Conservation (phyloP, 1,284 basidiomycete species). For the Puccinia hordei region DNA sequence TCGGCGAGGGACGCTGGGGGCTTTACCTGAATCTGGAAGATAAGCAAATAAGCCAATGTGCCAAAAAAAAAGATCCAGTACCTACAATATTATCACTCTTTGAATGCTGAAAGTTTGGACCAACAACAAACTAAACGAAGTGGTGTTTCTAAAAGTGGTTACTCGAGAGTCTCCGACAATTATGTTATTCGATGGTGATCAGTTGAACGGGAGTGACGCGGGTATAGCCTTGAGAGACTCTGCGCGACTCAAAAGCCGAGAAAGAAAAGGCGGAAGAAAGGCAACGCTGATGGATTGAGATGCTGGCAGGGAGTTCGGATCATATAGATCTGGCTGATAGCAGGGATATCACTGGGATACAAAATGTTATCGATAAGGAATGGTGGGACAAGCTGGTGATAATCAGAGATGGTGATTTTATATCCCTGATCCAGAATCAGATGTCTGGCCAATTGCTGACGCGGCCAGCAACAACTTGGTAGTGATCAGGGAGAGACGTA, state of each 20-base stretch:
- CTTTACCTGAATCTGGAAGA: slow-evolving; percentile 23
- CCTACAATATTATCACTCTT: slow-evolving; percentile 8
- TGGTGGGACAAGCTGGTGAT: neutral
- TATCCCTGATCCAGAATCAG: slow-evolving; percentile 11
- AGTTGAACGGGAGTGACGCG: slow-evolving; percentile 20
- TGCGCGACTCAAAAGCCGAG: neutral
- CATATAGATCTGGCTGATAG: neutral
- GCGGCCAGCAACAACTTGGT: neutral
- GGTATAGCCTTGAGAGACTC: slow-evolving; percentile 7
- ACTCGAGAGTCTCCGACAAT: neutral
- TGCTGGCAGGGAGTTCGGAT: neutral
- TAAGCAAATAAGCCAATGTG: slow-evolving; percentile 20
- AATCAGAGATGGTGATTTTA: slow-evolving; percentile 5
- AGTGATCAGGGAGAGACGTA: neutral
- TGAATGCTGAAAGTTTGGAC: neutral
- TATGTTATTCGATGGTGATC: slow-evolving; percentile 8
- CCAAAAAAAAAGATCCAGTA: neutral
- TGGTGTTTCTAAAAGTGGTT: neutral
- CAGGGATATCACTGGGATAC: slow-evolving; percentile 15
- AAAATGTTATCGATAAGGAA: neutral
- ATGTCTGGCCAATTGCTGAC: slow-evolving; percentile 8
- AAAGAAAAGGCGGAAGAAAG: neutral
- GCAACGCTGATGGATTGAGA: neutral
- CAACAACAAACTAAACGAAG: slow-evolving; percentile 13
- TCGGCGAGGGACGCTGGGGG: neutral